Percentiles rank a stretch among this genome's conserved stretches.
Conservation (phyloP, 176 grass and related monocot species). For the Guadua angustifolia region DNA sequence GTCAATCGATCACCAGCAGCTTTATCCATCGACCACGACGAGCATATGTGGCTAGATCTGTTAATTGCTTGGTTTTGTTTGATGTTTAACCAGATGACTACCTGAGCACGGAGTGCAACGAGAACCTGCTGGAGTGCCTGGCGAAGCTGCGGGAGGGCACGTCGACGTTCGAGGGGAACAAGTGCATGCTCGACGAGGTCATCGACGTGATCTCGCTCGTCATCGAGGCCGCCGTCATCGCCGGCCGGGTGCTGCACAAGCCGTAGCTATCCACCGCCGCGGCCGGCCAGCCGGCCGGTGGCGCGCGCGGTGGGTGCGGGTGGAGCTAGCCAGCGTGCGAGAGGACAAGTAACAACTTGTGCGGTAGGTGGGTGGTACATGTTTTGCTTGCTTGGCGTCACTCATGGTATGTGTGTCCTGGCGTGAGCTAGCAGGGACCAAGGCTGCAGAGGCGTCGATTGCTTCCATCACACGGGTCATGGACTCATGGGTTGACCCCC, state of each 20-base stretch:
- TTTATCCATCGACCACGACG: neutral
- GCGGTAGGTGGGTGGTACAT: conserved; percentile 36
- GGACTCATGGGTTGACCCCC: neutral
- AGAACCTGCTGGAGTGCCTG: conserved; percentile 71
- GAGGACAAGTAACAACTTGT: conserved; percentile 9
- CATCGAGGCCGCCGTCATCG: conserved; percentile 83
- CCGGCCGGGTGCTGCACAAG: conserved; percentile 80
- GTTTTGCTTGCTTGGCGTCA: conserved; percentile 44
- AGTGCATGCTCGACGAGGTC: conserved; percentile 87
- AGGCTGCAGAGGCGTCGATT: conserved; percentile 18
- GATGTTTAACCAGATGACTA: conserved; percentile 60
- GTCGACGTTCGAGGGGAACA: conserved; percentile 74
- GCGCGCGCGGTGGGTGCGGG: neutral
- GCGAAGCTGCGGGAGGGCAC: conserved; percentile 47
- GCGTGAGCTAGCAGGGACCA: conserved; percentile 15
- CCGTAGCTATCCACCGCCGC: conserved; percentile 42
- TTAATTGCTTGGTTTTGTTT: neutral
- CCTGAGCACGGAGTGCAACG: conserved; percentile 78
- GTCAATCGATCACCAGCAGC: neutral
- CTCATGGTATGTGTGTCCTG: neutral
- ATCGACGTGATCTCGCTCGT: conserved; percentile 74
- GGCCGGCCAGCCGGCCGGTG: neutral
- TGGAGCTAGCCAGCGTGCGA: neutral
- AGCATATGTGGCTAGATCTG: neutral
- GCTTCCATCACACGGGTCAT: conserved; percentile 33